These are phyloP conservation scores for Trichophyton rubrum DNA, from an alignment of 2,329 filamentous ascomycete species.

Conservation along the genomic window DNA sequence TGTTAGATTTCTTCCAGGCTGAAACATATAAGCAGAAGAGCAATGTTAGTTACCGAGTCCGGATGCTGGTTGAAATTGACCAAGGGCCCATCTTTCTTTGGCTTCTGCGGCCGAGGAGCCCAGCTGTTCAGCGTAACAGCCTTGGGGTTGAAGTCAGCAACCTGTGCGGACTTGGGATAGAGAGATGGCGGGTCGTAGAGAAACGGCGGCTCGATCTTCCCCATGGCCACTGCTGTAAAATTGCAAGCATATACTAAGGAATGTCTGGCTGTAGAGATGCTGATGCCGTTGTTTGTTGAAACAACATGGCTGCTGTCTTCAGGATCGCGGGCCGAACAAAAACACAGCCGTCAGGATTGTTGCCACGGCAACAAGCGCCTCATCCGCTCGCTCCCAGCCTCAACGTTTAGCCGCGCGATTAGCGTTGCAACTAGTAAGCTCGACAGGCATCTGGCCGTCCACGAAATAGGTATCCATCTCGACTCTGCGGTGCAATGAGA, in stretches of 20 bases:
- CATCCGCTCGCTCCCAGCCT: not conserved
- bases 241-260: not conserved
- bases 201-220: conserved; percentile 53
- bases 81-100: conserved; percentile 61
- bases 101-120: conserved; percentile 46
- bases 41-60: conserved; percentile 48
- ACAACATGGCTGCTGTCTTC: not conserved
- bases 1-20: not conserved
- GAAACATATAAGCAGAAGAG: not conserved
- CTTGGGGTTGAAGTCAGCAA: conserved; percentile 68
- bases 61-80: conserved; percentile 77
- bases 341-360: not conserved
- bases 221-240: conserved; percentile 25
- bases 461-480: not conserved
- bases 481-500: not conserved
- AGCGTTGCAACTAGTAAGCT: not conserved
- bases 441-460: not conserved
- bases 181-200: conserved; percentile 52
- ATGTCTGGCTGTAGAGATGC: not conserved
- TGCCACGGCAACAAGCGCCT: conserved; percentile 1
- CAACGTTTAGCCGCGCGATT: conserved; percentile 1
- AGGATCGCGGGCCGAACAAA: not conserved
- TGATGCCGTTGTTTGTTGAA: not conserved
- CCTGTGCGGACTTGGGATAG: conserved; percentile 41
- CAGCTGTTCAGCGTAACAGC: conserved; percentile 70